Evolutionary conservation across 1,139 yeast species (phyloP), one percentile per base, ranked within the genome.

Genomic region (Scheffersomyces quercinus): DNA sequence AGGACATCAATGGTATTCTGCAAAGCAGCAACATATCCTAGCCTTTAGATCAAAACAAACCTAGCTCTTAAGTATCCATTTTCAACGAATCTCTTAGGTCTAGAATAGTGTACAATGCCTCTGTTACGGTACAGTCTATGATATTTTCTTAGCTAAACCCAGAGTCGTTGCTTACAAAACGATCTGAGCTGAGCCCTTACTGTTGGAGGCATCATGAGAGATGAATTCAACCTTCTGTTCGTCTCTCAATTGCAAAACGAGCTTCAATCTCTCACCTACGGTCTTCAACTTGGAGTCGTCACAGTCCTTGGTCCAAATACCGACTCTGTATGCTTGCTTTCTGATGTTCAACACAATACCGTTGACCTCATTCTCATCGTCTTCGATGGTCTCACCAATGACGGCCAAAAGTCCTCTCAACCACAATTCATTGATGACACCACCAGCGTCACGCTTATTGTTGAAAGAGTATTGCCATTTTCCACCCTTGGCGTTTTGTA

Each of bases 301-400:
- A 58, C 88, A 83, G 54, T 91, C 82, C 66, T 82, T 85, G 53
- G 98, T 91, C 99, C 99, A 93, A 66, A 93, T 75, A 62, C 95
- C 93, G 64, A 93, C 81, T 69, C 91, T 85, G 75, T 80, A 83
- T 52, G 84, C 91, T 55, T 82, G 84, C 65, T 81, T 85, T 77
- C 97, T 86, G 58, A 88, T 82, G 65, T 88, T 89, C 64, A 89
- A 83, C 54, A 93, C 97, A 55, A 90, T 89, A 58, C 99, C 99
- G 66, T 89, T 91, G 56, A 95, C 95, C 71, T 90, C 95, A 59
- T 85, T 80, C 64, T 86, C 91, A 51, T 85, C 93, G 53, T 83
- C 87, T 69, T 89, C 96, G 55, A 93, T 85, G 46, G 97, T 89
- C 72, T 93, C 98, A 57, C 99, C 99, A 67, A 93, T 89, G 47